Conservation (phyloP, 169 alveolate genomes). For the Perkinsus olseni region DNA sequence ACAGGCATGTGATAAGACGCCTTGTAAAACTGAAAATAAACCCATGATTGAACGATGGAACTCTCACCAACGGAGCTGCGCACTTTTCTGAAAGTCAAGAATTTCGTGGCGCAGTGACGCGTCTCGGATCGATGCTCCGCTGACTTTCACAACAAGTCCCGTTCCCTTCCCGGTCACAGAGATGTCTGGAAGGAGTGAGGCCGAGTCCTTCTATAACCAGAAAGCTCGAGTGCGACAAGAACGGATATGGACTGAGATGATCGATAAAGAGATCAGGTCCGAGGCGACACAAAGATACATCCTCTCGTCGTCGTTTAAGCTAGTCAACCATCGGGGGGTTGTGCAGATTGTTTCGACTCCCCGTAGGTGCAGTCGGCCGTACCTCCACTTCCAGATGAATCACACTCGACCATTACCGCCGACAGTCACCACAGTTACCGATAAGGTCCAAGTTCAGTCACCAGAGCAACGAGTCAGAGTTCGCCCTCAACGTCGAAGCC, state of each 20-base stretch:
- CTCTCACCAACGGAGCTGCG: background rate
- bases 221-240: background rate
- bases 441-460: background rate
- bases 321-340: too few species aligned
- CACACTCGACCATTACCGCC: background rate
- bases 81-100: background rate
- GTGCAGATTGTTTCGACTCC: too few species aligned
- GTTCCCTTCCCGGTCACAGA: too few species aligned
- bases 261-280: background rate
- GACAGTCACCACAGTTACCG: background rate
- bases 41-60: background rate
- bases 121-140: background rate
- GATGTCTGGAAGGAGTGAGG: too few species aligned
- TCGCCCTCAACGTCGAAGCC: background rate
- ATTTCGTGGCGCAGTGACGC: background rate
- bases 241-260: background rate
- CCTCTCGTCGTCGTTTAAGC: background rate
- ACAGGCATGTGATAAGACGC: too few species aligned
- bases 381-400: background rate
- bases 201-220: background rate
- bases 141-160: too few species aligned
- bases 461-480: background rate
- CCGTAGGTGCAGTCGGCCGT: background rate
- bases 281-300: background rate
- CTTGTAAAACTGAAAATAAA: background rate